Conservation (phyloP, 2,329 filamentous ascomycete species). For the Sclerotinia nivalis region DNA sequence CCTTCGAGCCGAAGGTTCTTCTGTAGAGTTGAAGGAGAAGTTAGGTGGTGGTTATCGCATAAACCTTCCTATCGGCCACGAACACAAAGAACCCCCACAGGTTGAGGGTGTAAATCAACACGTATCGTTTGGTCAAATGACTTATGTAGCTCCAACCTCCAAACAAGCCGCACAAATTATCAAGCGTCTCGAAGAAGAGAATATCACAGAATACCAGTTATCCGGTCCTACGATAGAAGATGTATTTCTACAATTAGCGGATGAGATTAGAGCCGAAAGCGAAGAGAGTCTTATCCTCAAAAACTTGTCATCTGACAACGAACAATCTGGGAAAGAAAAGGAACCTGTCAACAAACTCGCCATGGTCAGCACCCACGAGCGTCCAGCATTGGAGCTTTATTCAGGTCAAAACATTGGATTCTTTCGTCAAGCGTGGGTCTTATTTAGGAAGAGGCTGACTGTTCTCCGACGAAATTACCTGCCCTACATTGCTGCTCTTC, state of each 20-base stretch:
- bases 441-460: slow-evolving; percentile 76
- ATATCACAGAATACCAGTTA: slow-evolving; percentile 77
- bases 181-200: slow-evolving; percentile 62
- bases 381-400: slow-evolving; percentile 54
- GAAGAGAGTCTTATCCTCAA: slow-evolving; percentile 26
- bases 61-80: slow-evolving; percentile 63
- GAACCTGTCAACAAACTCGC: slow-evolving; percentile 29
- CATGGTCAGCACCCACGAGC: slow-evolving; percentile 20
- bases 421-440: slow-evolving; percentile 66
- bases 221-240: slow-evolving; percentile 90
- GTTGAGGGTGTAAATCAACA: slow-evolving; percentile 59
- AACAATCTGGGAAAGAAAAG: slow-evolving; percentile 35
- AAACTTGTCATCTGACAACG: slow-evolving; percentile 23
- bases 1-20: slow-evolving; percentile 79
- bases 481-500: slow-evolving; percentile 71
- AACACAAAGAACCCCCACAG: slow-evolving; percentile 48
- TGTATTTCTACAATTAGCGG: slow-evolving; percentile 83
- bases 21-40: slow-evolving; percentile 79
- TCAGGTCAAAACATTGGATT: slow-evolving; percentile 71
- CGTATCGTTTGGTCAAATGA: slow-evolving; percentile 67
- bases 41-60: slow-evolving; percentile 85
- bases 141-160: slow-evolving; percentile 72
- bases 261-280: slow-evolving; percentile 66
- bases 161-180: slow-evolving; percentile 71
- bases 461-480: slow-evolving; percentile 78